Base-by-base conservation (phyloP, 1,284 basidiomycete species). In the Fomes fomentarius region DNA sequence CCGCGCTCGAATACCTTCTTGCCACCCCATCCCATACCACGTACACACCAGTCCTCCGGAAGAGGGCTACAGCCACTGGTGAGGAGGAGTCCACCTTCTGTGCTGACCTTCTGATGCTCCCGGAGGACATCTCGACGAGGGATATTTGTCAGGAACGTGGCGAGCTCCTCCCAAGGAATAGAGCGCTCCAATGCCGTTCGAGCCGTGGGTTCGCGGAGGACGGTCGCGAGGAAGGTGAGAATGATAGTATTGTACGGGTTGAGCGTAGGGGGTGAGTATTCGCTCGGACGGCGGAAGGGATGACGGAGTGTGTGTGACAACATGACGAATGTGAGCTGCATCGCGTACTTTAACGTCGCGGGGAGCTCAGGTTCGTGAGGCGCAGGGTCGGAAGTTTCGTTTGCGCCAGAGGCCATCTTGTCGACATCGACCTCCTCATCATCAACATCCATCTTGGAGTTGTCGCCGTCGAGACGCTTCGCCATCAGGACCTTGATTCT, bases 1-100 rank as follows among this genome's bases (percentile, higher is more conserved):
- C 95, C 94, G 40, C 91, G 83, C 68, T 95, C 93, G 69, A 90
- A 97, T 1, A 97, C 87, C 52, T 87, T 84, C 57, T 93, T 81
- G 6, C 92, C 89, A 1, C 93, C 88, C 96, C 96, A 99, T 60
- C 94, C 92, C 85, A 96, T 91, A 3, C 97, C 97, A 28, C 96
- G 83, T 57, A 98, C 72, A 63, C 92, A 93, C 94, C 95, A 98
- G 69, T 99, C 97, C 70, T 99, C 97, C 0, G 92, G 84, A 2
- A 99, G 75, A 0, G 94, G 91, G 12, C 82, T 75, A 50, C 81
- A 85, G 8, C 81, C 79, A 52, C 76, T 82, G 0, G 85, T 84
- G 37, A 91, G 74, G 77, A 89, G 82, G 10, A 74, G 43, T 2
- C 52, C 58, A 38, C 57, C 54, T 31, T 66, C 66, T 12, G 44